Evolutionary conservation across 371 early-diverging fungal genomes (phyloP).

Genomic region (Mortierella sp.): DNA sequence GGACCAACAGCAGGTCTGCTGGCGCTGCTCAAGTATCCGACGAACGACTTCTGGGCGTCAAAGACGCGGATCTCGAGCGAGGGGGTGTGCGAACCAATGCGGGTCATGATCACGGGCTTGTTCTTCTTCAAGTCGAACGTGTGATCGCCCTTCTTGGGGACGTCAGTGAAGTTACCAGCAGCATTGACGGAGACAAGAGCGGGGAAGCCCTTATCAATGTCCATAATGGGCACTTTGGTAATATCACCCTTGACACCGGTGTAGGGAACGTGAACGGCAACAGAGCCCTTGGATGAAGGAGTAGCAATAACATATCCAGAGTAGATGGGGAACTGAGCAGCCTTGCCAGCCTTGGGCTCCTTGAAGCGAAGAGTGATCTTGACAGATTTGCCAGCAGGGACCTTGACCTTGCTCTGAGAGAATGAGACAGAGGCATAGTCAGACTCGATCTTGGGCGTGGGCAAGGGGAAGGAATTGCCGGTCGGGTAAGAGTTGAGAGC

Average conservation of each 20-base stretch:
- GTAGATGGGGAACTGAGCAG: slow-evolving; percentile 33
- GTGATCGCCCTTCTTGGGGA: slow-evolving; percentile 1
- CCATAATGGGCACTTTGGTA: slow-evolving; percentile 62
- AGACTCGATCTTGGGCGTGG: slow-evolving; percentile 30
- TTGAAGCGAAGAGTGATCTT: slow-evolving; percentile 47
- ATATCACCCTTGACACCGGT: slow-evolving; percentile 65
- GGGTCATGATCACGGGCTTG: slow-evolving; percentile 18
- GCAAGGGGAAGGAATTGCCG: slow-evolving; percentile 32
- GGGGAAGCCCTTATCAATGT: slow-evolving; percentile 20
- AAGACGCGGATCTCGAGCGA: slow-evolving; percentile 31
- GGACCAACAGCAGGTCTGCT: slow-evolving; percentile 13
- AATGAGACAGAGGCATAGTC: slow-evolving; percentile 55
- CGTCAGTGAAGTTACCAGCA: background rate
- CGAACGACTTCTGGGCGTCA: slow-evolving; percentile 16
- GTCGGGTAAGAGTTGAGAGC: slow-evolving; percentile 59
- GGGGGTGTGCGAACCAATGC: slow-evolving; percentile 48
- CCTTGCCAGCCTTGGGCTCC: slow-evolving; percentile 27
- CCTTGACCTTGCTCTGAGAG: slow-evolving; percentile 29
- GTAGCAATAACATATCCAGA: slow-evolving; percentile 47
- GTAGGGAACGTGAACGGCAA: slow-evolving; percentile 63
- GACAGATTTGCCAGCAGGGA: slow-evolving; percentile 56
- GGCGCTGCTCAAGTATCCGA: slow-evolving; percentile 20
- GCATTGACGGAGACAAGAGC: slow-evolving; percentile 1
- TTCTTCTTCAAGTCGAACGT: slow-evolving; percentile 20
- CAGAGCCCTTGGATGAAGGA: slow-evolving; percentile 26